phyloP scores from a whole-genome alignment of 139 green algal species.

The Closterium sp. region DNA sequence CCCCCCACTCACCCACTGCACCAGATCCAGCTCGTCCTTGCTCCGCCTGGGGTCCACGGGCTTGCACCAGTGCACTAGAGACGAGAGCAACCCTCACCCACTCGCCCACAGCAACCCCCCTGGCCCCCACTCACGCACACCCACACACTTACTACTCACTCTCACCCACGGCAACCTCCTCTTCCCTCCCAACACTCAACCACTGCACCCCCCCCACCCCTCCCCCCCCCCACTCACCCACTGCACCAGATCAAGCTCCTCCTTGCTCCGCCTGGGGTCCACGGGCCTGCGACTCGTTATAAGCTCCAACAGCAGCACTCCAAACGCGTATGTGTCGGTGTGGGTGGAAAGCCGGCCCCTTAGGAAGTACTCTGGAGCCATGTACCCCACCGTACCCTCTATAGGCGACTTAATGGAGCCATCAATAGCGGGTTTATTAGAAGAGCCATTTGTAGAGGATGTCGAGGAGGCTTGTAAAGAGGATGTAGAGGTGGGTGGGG shows the following conservation, averaged over 20 bases:
- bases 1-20: conserved; percentile 34
- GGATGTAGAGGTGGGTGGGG: not conserved
- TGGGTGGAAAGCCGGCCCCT: conserved; percentile 50
- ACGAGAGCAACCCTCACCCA: conserved; percentile 52
- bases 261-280: conserved; percentile 15
- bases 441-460: not conserved
- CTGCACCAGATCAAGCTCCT: conserved; percentile 42
- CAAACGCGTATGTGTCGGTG: conserved; percentile 54
- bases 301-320: conserved; percentile 55
- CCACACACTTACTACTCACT: too few species aligned
- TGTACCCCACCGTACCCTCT: conserved; percentile 53
- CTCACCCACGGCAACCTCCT: not conserved
- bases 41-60: conserved; percentile 35
- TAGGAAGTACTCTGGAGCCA: conserved; percentile 52
- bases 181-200: not conserved
- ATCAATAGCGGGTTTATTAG: not conserved
- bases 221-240: conserved; percentile 29
- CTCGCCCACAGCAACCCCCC: too few species aligned
- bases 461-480: not conserved
- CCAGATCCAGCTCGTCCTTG: conserved; percentile 33
- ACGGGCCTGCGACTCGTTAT: conserved; percentile 52
- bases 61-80: conserved; percentile 51
- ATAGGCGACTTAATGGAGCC: conserved; percentile 12
- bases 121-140: not conserved
- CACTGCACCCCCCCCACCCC: not conserved